Percentiles rank a stretch among this genome's conserved stretches.
These are phyloP conservation scores for Melianthus villosus DNA, from an alignment of 441 rosid genomes.

Conservation along the genomic window DNA sequence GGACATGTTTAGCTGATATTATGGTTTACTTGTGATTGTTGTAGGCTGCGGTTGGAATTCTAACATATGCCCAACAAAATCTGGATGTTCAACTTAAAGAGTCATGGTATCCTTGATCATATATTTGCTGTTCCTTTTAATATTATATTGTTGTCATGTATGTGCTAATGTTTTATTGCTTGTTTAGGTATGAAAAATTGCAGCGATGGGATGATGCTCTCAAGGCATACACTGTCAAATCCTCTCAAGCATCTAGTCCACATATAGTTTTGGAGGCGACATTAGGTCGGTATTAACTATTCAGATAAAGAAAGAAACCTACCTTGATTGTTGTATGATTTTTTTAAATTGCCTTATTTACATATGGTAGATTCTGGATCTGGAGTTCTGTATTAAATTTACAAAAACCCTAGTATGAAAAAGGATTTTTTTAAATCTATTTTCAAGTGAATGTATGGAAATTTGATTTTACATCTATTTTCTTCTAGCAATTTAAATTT, in stretches of 20 bases:
- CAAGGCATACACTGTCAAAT: constrained; percentile 85
- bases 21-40: constrained; percentile 10
- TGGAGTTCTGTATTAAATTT: no score
- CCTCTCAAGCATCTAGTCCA: constrained; percentile 68
- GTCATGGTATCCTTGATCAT: constrained; percentile 48
- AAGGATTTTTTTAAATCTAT: no score
- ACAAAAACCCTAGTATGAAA: no score
- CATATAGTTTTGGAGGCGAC: constrained; percentile 86
- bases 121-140: no score
- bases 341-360: no score
- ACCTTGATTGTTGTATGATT: no score
- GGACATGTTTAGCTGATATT: background rate
- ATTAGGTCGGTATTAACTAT: constrained; percentile 63
- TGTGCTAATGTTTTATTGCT: constrained; percentile 9
- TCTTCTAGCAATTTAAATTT: no score
- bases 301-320: no score
- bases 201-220: constrained; percentile 99
- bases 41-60: constrained; percentile 98
- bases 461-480: no score
- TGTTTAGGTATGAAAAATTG: constrained; percentile 91
- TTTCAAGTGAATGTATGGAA: no score
- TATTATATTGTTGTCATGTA: no score
- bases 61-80: constrained; percentile 85
- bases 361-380: no score
- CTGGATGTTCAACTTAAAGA: constrained; percentile 92